Base-by-base conservation (phyloP, 805 yeast species). In the Hanseniaspora hatyaiensis region DNA sequence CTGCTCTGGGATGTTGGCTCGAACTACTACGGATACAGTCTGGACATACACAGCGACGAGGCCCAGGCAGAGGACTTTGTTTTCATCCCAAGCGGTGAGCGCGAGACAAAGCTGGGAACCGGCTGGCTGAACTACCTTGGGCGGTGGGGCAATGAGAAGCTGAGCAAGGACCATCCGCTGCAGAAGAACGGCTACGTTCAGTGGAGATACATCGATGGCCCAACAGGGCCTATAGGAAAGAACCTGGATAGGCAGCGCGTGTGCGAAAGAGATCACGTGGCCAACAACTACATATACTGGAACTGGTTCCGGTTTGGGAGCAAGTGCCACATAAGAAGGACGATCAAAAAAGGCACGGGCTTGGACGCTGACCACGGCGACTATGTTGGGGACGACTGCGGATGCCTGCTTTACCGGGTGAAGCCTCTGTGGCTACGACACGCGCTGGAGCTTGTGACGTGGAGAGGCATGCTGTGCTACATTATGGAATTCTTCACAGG, bases 1-100 rank as follows among this genome's bases (percentile, higher is more conserved):
- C 82, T 94, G 2, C 67, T 89, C 57, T 89, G 98, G 98, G 94
- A 89, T 60, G 96, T 97, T 0, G 67, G 86, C 0, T 65, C 74
- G 59, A 89, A 92, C 59, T 84, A 73, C 57, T 65, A 85, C 51
- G 94, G 86, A 0, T 89, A 89, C 63, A 80, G 86, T 0, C 82
- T 71, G 61, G 84, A 84, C 55, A 92, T 88, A 1, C 56, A 56
- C 41, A 66, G 62, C 39, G 13, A 52, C 23, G 44, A 8, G 2
- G 11, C 23, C 4, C 4, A n/a, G n/a, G 37, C 55, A 39, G 53
- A 57, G 22, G 67, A 72, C 52, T 32, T 24, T 26, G 32, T 8
- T n/a, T 47, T 47, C 18, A 12, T 30, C 3, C 43, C 64, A 32
- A 30, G 51, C 51, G 15, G 54, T 43, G 39, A 42, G 8, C 37